phyloP scores from a whole-genome alignment of 2,329 filamentous ascomycete species.

The Diplodia mutila region DNA sequence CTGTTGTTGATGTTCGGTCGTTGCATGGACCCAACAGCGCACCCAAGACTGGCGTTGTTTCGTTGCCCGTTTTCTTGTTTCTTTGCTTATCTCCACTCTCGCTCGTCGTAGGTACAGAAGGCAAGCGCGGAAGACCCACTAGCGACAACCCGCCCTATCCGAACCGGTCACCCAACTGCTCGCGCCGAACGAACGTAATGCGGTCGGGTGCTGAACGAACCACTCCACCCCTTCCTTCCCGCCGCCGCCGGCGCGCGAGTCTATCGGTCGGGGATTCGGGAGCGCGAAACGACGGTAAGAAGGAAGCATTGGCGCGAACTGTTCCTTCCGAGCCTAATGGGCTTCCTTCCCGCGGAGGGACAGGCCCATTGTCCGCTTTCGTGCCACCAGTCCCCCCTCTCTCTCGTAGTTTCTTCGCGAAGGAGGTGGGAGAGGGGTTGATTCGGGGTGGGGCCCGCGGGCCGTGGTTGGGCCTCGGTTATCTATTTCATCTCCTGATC shows the following conservation, averaged over 20 bases:
- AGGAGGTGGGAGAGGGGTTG: not conserved
- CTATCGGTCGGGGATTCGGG: not conserved
- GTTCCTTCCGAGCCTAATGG: not conserved
- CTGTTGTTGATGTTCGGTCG: not conserved
- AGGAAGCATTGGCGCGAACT: not conserved
- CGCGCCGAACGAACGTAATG: not conserved
- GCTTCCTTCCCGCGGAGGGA: not conserved
- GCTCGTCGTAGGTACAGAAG: not conserved
- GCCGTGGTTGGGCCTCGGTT: not conserved
- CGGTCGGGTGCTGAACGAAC: not conserved
- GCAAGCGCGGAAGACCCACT: not conserved
- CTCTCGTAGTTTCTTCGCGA: not conserved
- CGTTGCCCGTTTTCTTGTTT: not conserved
- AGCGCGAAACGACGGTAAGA: not conserved
- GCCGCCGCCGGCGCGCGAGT: not conserved
- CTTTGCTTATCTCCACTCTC: not conserved
- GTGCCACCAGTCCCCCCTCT: not conserved
- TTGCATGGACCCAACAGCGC: not conserved
- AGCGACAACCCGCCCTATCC: not conserved
- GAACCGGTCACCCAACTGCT: not conserved
- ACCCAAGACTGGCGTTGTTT: not conserved
- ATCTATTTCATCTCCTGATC: not conserved
- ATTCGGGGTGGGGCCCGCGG: too few relatives aligned
- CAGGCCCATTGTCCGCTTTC: not conserved
- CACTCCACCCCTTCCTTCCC: not conserved